A percentile compares a stretch with the other conserved stretches of the same genome.
Conservation (phyloP, 2,329 filamentous ascomycete genomes). For the Scedosporium aurantiacum region DNA sequence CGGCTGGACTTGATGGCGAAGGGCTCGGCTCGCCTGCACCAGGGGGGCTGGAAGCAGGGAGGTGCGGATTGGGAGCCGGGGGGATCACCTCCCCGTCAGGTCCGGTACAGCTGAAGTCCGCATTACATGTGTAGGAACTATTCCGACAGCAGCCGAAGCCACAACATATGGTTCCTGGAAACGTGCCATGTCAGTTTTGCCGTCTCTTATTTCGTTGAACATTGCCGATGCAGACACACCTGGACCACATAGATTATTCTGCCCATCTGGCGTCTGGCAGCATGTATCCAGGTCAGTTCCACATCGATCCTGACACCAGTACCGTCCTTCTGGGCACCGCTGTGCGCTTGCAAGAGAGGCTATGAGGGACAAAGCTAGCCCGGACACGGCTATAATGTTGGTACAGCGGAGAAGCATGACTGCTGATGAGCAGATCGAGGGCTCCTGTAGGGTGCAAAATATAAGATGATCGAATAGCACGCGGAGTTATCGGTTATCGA, state of each 20-base stretch:
- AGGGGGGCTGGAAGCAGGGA: neutral
- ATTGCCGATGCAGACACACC: neutral
- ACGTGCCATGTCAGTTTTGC: neutral
- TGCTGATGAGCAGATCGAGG: neutral
- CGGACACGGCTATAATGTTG: neutral
- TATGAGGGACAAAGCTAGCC: neutral
- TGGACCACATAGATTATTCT: neutral
- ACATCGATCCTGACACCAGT: neutral
- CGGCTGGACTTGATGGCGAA: neutral
- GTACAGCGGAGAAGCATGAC: neutral
- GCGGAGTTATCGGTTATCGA: too few species aligned
- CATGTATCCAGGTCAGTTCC: neutral
- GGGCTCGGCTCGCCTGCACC: neutral
- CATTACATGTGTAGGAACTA: neutral
- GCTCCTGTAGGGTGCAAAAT: too few species aligned
- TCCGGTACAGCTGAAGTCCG: neutral
- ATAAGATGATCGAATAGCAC: too few species aligned
- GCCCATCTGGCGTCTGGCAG: neutral
- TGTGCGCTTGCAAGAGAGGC: neutral
- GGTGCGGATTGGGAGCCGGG: neutral
- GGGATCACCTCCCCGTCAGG: neutral
- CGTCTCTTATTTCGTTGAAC: neutral
- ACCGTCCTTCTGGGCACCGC: neutral
- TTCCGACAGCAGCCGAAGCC: neutral
- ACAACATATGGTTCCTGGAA: neutral